phyloP scores from a whole-genome alignment of 306 rosid species.

The Geum urbanum region DNA sequence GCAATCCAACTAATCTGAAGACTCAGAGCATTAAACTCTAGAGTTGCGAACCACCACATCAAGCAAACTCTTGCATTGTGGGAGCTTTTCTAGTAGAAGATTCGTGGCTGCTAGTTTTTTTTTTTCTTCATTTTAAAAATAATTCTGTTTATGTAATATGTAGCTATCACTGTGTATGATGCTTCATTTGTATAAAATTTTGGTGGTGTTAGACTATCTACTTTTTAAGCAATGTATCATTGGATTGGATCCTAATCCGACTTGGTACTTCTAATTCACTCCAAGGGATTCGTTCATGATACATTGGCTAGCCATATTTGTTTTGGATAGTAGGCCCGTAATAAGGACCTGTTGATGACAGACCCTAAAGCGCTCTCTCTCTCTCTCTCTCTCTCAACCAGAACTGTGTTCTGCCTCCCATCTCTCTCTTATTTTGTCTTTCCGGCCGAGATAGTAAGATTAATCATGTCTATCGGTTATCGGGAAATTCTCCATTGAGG shows the following conservation, averaged over 20 bases:
- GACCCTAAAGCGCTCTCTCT: too few species aligned
- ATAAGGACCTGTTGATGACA: too few species aligned
- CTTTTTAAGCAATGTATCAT: slow-evolving; percentile 17
- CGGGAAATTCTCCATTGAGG: too few species aligned
- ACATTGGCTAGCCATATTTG: background rate
- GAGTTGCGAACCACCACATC: slow-evolving; percentile 24
- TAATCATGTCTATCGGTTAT: too few species aligned
- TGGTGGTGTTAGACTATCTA: slow-evolving; percentile 8
- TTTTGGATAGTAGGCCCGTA: background rate
- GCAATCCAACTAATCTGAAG: slow-evolving; percentile 32
- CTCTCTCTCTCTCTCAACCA: too few species aligned
- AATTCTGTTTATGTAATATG: background rate
- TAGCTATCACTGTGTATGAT: background rate
- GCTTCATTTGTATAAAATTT: slow-evolving; percentile 19
- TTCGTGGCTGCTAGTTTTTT: too few species aligned
- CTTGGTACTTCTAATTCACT: slow-evolving; percentile 8
- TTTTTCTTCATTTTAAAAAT: too few species aligned
- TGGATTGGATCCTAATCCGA: slow-evolving; percentile 4
- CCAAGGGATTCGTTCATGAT: background rate
- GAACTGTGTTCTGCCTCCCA: too few species aligned
- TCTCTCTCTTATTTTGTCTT: too few species aligned
- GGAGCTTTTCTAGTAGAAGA: too few species aligned
- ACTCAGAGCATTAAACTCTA: slow-evolving; percentile 21
- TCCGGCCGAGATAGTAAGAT: too few species aligned
- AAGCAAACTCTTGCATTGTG: slow-evolving; percentile 5